Conservation (phyloP, 2,329 filamentous ascomycete species). For the Epichloe scottii region DNA sequence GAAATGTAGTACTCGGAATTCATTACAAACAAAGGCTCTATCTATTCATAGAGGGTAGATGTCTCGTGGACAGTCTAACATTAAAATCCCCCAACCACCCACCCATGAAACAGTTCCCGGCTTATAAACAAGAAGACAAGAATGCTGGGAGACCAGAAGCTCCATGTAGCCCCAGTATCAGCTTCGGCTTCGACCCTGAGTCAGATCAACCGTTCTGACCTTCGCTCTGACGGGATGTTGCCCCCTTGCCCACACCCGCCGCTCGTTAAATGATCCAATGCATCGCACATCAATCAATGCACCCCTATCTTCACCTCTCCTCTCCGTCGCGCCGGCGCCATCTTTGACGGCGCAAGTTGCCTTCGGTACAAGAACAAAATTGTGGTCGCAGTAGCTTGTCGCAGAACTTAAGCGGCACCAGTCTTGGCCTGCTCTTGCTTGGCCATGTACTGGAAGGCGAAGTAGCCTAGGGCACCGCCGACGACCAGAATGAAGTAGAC, state of each 20-base stretch:
- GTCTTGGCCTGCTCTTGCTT: constrained; percentile 27
- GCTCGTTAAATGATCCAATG: neutral
- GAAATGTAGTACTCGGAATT: neutral
- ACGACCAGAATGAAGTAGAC: constrained; percentile 72
- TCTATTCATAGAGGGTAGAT: constrained; percentile 3
- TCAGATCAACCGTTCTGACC: neutral
- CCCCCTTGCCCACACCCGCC: neutral
- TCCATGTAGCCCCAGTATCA: neutral
- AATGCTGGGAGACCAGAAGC: neutral
- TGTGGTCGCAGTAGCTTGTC: no score
- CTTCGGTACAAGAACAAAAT: neutral
- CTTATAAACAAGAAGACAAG: constrained; percentile 1
- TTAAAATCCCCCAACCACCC: neutral
- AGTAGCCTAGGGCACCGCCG: constrained; percentile 66
- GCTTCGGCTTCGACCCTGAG: neutral
- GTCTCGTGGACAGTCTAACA: constrained; percentile 3
- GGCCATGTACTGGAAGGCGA: constrained; percentile 68
- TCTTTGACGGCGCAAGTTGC: neutral
- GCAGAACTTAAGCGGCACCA: constrained; percentile 1
- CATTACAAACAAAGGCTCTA: constrained; percentile 3
- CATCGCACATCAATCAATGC: neutral
- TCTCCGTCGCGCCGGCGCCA: neutral
- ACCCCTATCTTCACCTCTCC: neutral
- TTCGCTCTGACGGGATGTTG: neutral
- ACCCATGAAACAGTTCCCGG: neutral